Evolutionary conservation across 2,329 filamentous ascomycete species (phyloP), one percentile per base, ranked within the genome.

Genomic region (Thielaviopsis cerberus): DNA sequence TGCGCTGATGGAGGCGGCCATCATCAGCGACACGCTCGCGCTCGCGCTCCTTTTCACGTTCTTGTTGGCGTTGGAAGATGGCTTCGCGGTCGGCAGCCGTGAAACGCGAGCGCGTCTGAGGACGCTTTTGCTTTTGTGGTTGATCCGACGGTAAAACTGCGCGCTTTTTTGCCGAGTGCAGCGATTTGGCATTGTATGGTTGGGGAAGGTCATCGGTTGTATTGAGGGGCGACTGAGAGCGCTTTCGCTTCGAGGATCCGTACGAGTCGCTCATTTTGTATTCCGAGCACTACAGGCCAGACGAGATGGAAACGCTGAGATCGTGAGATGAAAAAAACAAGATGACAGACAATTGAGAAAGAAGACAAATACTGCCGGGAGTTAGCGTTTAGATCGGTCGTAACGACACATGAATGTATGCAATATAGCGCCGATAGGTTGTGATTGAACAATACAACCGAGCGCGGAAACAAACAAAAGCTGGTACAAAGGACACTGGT

Each of bases 41-140:
- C 11, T 61, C 56, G 22, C 53, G 55, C 23, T 61, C 41, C 53
- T 70, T 70, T 57, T 78, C 76, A 62, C 77, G 76, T 61, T 85
- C 78, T 15, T 78, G 72, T 63, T 83, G 75, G 57, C 78, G 76
- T 64, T 80, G 76, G 26, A 82, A 80, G 57, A 85, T 83, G 24
- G 80, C 80, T 64, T 86, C 82, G 30, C 80, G 77, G 65, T 88
- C 82, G 27, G 78, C 71, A 57, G 80, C 80, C 30, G 80, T 80
- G 61, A 91, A 81, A 61, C 86, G 78, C 13, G 81, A 78, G 58
- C 81, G 76, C 60, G 79, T 77, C 4, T 81, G 81, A 1, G 84
- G 85, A 4, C 83, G 79, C 69, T 88, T 88, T 58, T 77, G 76
- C 67, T 82, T 85, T 55, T 83, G 80, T 10, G 80, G 79, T 45